phyloP scores from a whole-genome alignment of 2,329 filamentous ascomycete genomes.

The Curvularia spicifera region DNA sequence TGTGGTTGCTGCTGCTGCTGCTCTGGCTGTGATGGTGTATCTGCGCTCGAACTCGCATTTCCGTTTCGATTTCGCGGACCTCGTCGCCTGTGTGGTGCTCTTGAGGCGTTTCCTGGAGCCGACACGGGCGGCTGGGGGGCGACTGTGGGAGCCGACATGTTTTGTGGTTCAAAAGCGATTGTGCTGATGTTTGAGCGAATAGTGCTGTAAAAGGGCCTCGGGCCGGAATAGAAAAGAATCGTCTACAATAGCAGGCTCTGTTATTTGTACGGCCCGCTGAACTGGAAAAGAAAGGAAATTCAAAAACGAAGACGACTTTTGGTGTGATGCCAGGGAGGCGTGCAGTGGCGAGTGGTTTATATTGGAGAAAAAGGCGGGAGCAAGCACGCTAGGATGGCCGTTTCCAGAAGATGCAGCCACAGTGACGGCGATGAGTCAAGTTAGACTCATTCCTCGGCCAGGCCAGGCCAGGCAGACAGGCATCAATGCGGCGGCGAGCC shows the following conservation, averaged over 20 bases:
- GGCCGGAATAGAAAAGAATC: slow-evolving; percentile 3
- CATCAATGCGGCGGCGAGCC: slow-evolving; percentile 4
- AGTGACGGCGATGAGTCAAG: slow-evolving; percentile 22
- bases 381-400: slow-evolving; percentile 11
- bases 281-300: slow-evolving; percentile 25
- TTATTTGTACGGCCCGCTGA: slow-evolving; percentile 41
- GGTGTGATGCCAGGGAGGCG: neutral
- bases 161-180: slow-evolving; percentile 10
- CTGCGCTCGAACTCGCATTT: slow-evolving; percentile 6
- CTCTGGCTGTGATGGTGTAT: slow-evolving; percentile 19
- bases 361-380: slow-evolving; percentile 1
- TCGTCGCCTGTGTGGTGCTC: slow-evolving; percentile 28
- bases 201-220: slow-evolving; percentile 7
- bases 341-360: slow-evolving; percentile 32
- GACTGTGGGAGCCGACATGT: slow-evolving; percentile 32
- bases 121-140: slow-evolving; percentile 19
- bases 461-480: slow-evolving; percentile 3
- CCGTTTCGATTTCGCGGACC: slow-evolving; percentile 34
- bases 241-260: slow-evolving; percentile 29
- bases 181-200: slow-evolving; percentile 2
- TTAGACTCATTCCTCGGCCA: slow-evolving; percentile 14
- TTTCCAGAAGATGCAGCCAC: slow-evolving; percentile 12
- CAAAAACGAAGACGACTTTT: slow-evolving; percentile 1
- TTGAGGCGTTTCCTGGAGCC: slow-evolving; percentile 21
- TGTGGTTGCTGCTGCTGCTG: slow-evolving; percentile 27